Evolutionary conservation across 2,329 filamentous ascomycete genomes (phyloP).

Genomic region (Nigrospora sphaerica): DNA sequence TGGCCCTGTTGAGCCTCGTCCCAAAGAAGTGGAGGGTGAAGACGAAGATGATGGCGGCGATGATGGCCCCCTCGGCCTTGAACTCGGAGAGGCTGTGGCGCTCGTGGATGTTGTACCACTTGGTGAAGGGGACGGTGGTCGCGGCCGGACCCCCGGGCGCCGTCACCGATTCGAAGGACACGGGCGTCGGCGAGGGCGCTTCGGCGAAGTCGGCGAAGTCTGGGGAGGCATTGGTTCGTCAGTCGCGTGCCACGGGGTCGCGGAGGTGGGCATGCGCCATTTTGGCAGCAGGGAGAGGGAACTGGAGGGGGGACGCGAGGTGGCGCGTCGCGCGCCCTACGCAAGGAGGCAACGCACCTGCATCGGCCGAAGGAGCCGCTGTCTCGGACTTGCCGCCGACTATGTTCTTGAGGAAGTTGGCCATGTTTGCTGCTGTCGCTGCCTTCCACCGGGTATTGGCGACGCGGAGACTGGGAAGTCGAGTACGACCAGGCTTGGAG

Average conservation of each 20-base stretch:
- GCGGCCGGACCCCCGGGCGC: slow-evolving; percentile 37
- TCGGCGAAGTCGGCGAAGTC: slow-evolving; percentile 93
- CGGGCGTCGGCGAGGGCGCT: slow-evolving; percentile 59
- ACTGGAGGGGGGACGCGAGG: background rate
- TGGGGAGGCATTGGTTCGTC: slow-evolving; percentile 26
- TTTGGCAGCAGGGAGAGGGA: too few relatives aligned
- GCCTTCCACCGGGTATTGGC: background rate
- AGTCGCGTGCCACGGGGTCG: too few relatives aligned
- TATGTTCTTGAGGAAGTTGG: slow-evolving; percentile 58
- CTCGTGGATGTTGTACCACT: slow-evolving; percentile 97
- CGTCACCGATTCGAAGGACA: slow-evolving; percentile 39
- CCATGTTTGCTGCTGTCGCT: slow-evolving; percentile 33
- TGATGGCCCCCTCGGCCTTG: slow-evolving; percentile 75
- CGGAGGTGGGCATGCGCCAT: too few relatives aligned
- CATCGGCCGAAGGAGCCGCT: slow-evolving; percentile 46
- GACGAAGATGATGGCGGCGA: slow-evolving; percentile 67
- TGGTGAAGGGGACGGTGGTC: slow-evolving; percentile 64
- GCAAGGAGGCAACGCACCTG: slow-evolving; percentile 44
- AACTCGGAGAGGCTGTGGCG: slow-evolving; percentile 80
- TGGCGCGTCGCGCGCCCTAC: too few relatives aligned
- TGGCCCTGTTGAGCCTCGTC: slow-evolving; percentile 68
- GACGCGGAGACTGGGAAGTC: too few relatives aligned
- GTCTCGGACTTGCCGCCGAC: slow-evolving; percentile 58
- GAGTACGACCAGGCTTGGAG: too few relatives aligned
- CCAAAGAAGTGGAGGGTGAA: slow-evolving; percentile 77